Evolutionary conservation across 2,329 filamentous ascomycete species (phyloP), one percentile per base, ranked within the genome.

Genomic region (Sporothrix dimorphospora): DNA sequence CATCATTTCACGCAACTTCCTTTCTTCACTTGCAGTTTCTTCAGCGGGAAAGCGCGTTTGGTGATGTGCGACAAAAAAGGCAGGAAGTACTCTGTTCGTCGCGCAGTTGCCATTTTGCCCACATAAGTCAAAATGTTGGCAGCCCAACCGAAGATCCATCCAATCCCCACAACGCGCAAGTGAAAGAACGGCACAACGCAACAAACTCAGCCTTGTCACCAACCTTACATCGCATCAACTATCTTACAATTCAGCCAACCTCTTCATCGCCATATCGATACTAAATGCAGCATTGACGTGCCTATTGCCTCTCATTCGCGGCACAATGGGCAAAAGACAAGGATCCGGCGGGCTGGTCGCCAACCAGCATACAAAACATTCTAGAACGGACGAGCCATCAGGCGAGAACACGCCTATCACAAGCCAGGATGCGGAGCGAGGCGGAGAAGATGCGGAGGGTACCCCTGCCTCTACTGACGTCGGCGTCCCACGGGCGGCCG

Each of bases 81-180:
- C 57, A 42, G 30, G 57, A 61, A 61, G 53, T 16, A 57, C 53
- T 16, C 7, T 21, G 21, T 34, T 21, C 4, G 38, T 63, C 57
- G 57, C 57, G 38, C n/a, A 5, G 7, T 42, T 21, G 34, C 57
- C 57, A 24, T 24, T 38, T 24, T 63, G 34, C 38, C 49, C 38
- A 16, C 59, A 38, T 19, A 40, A 59, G 19, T n/a, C 30, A 16
- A n/a, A 24, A 21, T 1, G 19, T 27, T 12, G n/a, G n/a, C 49
- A 9, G 8, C 4, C 55, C 8, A 40, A 38, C 55, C 55, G 12
- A 59, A 59, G n/a, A 38, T 59, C 55, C 55, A 40, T 21, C 55
- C 55, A 59, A 59, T 59, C 55, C n/a, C 55, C 38, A 59, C n/a
- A 63, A 45, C 30, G 27, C 59, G n/a, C 59, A 21, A 45, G 21